Percentiles rank a stretch among this genome's conserved stretches.
phyloP scores from a whole-genome alignment of 2,329 filamentous ascomycete species.

The Cladosporium sp. region DNA sequence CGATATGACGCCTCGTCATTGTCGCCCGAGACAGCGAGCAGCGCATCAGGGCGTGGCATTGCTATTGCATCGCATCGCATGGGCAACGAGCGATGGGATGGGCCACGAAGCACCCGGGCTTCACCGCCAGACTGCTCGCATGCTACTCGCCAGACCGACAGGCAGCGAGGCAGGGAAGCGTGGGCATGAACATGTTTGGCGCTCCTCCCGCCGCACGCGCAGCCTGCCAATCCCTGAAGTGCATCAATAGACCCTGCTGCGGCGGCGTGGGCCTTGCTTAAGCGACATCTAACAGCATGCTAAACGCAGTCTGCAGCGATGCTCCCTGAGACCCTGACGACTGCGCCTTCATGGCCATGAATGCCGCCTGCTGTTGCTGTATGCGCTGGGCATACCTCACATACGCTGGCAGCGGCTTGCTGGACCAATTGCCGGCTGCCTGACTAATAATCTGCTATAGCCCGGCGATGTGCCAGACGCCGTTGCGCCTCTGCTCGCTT shows the following conservation, averaged over 20 bases:
- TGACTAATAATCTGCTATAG: too few relatives aligned
- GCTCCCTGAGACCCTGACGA: slow-evolving; percentile 5
- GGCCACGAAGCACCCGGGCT: slow-evolving; percentile 14
- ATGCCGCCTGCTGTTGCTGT: background rate
- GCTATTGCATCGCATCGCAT: background rate
- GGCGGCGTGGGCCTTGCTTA: background rate
- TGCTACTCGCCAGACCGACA: background rate
- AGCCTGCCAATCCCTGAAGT: background rate
- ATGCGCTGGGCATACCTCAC: too few relatives aligned
- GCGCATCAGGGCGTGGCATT: background rate
- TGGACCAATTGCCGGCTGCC: too few relatives aligned
- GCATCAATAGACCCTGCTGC: slow-evolving; percentile 1
- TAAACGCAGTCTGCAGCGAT: background rate
- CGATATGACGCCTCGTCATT: background rate
- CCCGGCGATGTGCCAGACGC: too few relatives aligned
- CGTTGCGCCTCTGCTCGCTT: too few relatives aligned
- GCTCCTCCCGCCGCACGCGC: slow-evolving; percentile 10
- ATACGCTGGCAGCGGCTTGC: too few relatives aligned
- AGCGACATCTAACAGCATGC: background rate
- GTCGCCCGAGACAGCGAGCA: background rate
- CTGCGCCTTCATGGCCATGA: background rate
- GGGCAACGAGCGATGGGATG: background rate
- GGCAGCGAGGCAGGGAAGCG: slow-evolving; percentile 4
- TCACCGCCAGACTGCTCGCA: slow-evolving; percentile 16
- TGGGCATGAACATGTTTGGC: slow-evolving; percentile 13